These are phyloP conservation scores for Ganoderma lucidum DNA, from an alignment of 1,284 basidiomycete species.

Conservation along the genomic window DNA sequence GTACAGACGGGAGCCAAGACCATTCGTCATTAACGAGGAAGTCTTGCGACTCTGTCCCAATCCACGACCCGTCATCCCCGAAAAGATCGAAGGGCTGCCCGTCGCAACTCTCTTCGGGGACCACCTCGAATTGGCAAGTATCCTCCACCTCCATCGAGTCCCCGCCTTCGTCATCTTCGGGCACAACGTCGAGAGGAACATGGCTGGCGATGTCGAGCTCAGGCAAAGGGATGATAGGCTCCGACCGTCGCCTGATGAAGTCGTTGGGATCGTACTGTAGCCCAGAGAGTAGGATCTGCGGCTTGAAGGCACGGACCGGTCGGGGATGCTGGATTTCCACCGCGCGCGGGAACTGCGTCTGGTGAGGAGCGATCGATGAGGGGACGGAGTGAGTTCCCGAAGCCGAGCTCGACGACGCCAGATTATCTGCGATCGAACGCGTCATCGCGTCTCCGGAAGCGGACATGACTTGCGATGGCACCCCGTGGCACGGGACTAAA, in stretches of 20 bases:
- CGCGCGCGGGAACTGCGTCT: slow-evolving; percentile 26
- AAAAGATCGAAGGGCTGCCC: slow-evolving; percentile 13
- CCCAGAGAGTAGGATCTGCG: slow-evolving; percentile 29
- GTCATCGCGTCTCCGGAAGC: slow-evolving; percentile 19
- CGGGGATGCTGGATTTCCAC: slow-evolving; percentile 24
- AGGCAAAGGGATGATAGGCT: slow-evolving; percentile 28
- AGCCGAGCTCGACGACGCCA: slow-evolving; percentile 20
- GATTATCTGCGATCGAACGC: slow-evolving; percentile 32
- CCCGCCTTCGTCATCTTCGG: slow-evolving; percentile 21
- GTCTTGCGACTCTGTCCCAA: slow-evolving; percentile 8
- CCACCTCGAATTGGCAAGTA: slow-evolving; percentile 6
- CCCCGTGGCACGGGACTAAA: slow-evolving; percentile 21
- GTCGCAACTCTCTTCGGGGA: slow-evolving; percentile 19
- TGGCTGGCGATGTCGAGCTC: slow-evolving; percentile 31
- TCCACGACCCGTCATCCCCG: slow-evolving; percentile 14
- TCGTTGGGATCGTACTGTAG: slow-evolving; percentile 31
- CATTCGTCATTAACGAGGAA: slow-evolving; percentile 18
- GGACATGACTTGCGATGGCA: slow-evolving; percentile 18
- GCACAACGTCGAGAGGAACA: slow-evolving; percentile 15
- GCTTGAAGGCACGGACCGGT: slow-evolving; percentile 34
- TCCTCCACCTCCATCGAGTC: slow-evolving; percentile 26
- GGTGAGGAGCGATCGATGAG: slow-evolving; percentile 34
- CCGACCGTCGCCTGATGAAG: slow-evolving; percentile 30
- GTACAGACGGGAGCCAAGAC: slow-evolving; percentile 21
- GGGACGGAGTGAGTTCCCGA: slow-evolving; percentile 20